Percentiles rank a stretch among this genome's conserved stretches.
These are phyloP conservation scores for Taxillus chinensis DNA, from an alignment of 164 flowering plant genomes.

Conservation along the genomic window DNA sequence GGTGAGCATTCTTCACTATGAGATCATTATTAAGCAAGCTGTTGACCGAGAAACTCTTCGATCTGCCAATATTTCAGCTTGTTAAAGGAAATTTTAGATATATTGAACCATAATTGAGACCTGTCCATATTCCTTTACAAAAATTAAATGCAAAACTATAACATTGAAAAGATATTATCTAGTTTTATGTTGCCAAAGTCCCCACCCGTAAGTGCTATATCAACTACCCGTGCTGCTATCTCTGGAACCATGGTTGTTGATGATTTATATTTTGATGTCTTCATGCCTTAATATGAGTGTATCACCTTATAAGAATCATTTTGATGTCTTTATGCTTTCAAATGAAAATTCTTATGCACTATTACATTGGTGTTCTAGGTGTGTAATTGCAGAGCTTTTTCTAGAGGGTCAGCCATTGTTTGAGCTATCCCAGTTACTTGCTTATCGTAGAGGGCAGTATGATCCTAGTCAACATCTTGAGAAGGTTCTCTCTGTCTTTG, in stretches of 20 bases:
- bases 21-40: not conserved
- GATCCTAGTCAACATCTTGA: slow-evolving; percentile 89
- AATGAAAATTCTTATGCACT: not conserved
- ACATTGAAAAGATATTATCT: too few relatives aligned
- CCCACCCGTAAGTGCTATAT: too few relatives aligned
- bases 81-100: too few relatives aligned
- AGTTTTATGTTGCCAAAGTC: too few relatives aligned
- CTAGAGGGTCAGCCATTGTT: slow-evolving; percentile 96
- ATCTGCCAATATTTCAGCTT: too few relatives aligned
- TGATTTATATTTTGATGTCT: too few relatives aligned
- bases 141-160: too few relatives aligned
- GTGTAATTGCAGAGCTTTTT: slow-evolving; percentile 97
- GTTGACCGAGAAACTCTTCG: not conserved
- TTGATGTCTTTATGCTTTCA: not conserved
- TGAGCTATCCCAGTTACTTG: slow-evolving; percentile 90
- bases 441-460: slow-evolving; percentile 95
- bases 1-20: slow-evolving; percentile 41
- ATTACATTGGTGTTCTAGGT: slow-evolving; percentile 32
- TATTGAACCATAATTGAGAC: too few relatives aligned
- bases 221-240: too few relatives aligned
- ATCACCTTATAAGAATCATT: not conserved
- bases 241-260: too few relatives aligned
- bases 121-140: too few relatives aligned
- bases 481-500: slow-evolving; percentile 38
- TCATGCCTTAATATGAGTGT: too few relatives aligned